Percentiles rank a stretch among this genome's conserved stretches.
Evolutionary conservation across 116 monocot genomes (phyloP).

Genomic region (Thalassia testudinum): DNA sequence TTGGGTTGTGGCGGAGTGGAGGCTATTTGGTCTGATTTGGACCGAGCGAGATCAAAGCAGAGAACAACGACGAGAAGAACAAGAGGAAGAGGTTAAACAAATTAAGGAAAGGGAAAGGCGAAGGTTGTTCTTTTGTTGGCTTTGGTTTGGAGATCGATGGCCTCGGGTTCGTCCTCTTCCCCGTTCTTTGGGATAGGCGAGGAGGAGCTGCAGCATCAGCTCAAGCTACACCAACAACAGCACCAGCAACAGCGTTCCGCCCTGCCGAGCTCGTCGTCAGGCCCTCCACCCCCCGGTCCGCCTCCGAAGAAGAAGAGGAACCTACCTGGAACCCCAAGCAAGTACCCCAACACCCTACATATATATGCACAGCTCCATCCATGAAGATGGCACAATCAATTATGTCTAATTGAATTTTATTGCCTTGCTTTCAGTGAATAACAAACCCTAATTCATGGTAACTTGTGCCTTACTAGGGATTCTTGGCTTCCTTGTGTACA

Average conservation of each 20-base stretch:
- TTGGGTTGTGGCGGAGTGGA: slow-evolving; percentile 16
- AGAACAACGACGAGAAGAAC: not conserved
- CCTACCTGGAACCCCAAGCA: slow-evolving; percentile 87
- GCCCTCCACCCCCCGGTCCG: slow-evolving; percentile 10
- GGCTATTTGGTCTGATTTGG: slow-evolving; percentile 25
- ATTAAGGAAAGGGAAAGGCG: slow-evolving; percentile 3
- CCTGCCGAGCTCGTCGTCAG: slow-evolving; percentile 14
- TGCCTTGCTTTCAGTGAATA: not conserved
- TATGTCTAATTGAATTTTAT: not conserved
- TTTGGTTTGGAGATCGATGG: slow-evolving; percentile 22
- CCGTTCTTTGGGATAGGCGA: slow-evolving; percentile 49
- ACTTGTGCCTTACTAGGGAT: too few species aligned
- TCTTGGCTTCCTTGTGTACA: too few species aligned
- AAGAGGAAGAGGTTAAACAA: slow-evolving; percentile 10
- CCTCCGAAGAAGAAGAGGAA: slow-evolving; percentile 78
- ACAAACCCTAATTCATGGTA: too few species aligned
- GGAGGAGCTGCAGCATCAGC: slow-evolving; percentile 21
- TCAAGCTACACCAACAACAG: slow-evolving; percentile 17
- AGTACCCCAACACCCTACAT: slow-evolving; percentile 27
- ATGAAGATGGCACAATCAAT: not conserved
- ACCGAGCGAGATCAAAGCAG: slow-evolving; percentile 5
- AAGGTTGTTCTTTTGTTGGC: not conserved
- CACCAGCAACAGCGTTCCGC: slow-evolving; percentile 6
- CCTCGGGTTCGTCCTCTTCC: slow-evolving; percentile 36
- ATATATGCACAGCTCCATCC: not conserved